These are phyloP conservation scores for Perilla frutescens DNA, from an alignment of 257 asterid genomes.

Conservation along the genomic window DNA sequence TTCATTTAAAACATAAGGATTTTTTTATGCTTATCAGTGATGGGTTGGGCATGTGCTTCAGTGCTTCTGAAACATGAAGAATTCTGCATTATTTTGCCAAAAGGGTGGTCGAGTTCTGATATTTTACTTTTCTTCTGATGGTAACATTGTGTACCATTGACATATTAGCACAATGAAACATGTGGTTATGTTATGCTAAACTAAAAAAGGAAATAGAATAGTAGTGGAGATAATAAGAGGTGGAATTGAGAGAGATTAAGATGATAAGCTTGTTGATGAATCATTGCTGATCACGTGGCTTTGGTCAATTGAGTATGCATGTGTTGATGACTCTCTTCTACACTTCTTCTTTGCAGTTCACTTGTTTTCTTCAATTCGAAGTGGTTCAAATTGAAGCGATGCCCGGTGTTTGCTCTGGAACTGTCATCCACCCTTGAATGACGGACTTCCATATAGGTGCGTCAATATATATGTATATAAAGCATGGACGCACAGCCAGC, in stretches of 20 bases:
- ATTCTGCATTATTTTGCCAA: too few species aligned
- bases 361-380: not conserved
- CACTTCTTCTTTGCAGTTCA: not conserved
- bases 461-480: not conserved
- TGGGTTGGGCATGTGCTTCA: not conserved
- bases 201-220: too few species aligned
- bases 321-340: not conserved
- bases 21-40: not conserved
- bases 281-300: not conserved
- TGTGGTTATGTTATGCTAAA: too few species aligned
- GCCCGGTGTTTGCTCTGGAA: not conserved
- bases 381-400: not conserved
- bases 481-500: not conserved
- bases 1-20: not conserved
- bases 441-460: not conserved
- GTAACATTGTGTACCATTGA: too few species aligned
- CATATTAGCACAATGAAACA: too few species aligned
- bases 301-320: not conserved
- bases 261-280: not conserved
- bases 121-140: not conserved
- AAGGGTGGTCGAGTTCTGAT: too few species aligned
- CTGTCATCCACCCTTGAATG: not conserved
- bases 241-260: not conserved
- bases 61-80: too few species aligned
- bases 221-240: too few species aligned